Evolutionary conservation across 768 basidiomycete species (phyloP), one percentile per base, ranked within the genome.

Genomic region (Tricholoma sp.): DNA sequence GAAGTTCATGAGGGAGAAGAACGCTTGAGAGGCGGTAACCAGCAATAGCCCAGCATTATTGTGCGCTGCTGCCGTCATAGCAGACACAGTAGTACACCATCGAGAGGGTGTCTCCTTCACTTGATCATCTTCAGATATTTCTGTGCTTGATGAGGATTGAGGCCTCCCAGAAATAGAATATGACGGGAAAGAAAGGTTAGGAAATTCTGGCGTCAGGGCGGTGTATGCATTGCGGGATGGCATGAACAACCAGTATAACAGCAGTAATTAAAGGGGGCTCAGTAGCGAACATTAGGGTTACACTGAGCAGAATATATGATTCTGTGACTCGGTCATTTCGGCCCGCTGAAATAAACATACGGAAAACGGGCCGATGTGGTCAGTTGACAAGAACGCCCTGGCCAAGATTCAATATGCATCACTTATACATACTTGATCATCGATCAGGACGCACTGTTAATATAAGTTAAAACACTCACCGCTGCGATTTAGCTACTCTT

Each of bases 1-100:
- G 2, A 84, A 71, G 51, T 82, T 83, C 76, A 86, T 84, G 19
- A 78, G 66, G 4, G 83, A 75, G 31, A 85, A 78, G 69, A 84
- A 83, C n/a, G 82, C 71, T 63, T 86, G 83, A 14, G 84, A 68
- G 2, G 71, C 68, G 2, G 76, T 77, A 16, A 89, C 77, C 16
- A 86, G 73, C 35, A 85, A 67, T 50, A 89, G 69, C 5, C 88
- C 88, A 5, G 73, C 68, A 67, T 89, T 87, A 41, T 57, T 59
- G 29, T 59, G 21, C n/a, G 63, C 52, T 5, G 62, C 50, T 39
- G 52, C 55, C 21, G 49, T 39, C 12, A 46, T 19, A 12, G 21
- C 24, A 39, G 41, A 45, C 11, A 54, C 5, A 24, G 7, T 34
- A 8, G 37, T 14, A 12, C 45, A 47, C 62, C 62, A 61, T 57